Conservation (phyloP, 2,329 filamentous ascomycete genomes). For the Graphiopsis chlorocephala region DNA sequence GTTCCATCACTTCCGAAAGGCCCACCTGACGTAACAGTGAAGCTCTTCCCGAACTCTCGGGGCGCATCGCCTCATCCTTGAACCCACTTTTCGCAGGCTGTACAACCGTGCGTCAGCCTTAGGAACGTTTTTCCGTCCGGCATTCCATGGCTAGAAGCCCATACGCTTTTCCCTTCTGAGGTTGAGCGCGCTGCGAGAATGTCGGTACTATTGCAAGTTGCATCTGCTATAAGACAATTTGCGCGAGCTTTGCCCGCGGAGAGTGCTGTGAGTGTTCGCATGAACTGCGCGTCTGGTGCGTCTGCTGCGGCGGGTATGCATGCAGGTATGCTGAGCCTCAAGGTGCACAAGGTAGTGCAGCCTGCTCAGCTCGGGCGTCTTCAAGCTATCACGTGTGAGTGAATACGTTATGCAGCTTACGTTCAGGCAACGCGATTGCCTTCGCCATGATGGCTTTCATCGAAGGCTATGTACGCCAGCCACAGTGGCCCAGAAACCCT, state of each 20-base stretch:
- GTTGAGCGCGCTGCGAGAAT: background rate
- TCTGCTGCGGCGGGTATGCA: background rate
- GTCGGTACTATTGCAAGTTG: background rate
- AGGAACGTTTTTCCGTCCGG: background rate
- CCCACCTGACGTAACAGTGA: background rate
- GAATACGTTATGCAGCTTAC: background rate
- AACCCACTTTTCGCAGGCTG: background rate
- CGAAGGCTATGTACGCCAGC: background rate
- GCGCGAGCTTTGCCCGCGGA: background rate
- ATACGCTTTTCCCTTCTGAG: background rate
- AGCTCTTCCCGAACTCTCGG: background rate
- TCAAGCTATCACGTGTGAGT: background rate
- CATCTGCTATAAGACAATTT: background rate
- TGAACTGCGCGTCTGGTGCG: background rate
- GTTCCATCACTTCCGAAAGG: background rate
- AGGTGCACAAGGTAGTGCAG: background rate
- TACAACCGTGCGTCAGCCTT: slow-evolving; percentile 4
- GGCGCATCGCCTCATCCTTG: background rate
- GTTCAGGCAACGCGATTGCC: background rate
- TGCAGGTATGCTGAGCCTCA: background rate
- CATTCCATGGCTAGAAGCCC: background rate
- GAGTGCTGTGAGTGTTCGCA: background rate
- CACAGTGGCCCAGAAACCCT: background rate
- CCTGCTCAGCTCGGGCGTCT: background rate
- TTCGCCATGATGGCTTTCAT: background rate